Evolutionary conservation across 371 early-diverging fungal species (phyloP).

Genomic region (Sporodiniella umbellata): DNA sequence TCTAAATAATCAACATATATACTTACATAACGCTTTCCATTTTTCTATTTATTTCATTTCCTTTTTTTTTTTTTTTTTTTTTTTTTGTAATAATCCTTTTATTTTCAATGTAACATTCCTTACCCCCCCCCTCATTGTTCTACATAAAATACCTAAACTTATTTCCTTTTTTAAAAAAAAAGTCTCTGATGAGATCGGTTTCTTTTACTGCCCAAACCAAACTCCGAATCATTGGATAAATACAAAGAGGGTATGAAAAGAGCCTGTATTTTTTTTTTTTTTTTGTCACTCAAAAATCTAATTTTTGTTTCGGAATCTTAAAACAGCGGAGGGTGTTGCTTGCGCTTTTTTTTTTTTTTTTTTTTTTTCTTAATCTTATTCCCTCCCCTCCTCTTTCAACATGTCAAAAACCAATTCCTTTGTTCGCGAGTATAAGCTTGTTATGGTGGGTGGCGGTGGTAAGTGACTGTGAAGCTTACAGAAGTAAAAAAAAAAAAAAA

Average conservation of each 20-base stretch:
- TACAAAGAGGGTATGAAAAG: too few relatives aligned
- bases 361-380: neutral
- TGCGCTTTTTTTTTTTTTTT: neutral
- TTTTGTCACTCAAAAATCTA: too few relatives aligned
- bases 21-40: neutral
- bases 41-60: too few relatives aligned
- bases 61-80: neutral
- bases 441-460: conserved; percentile 90
- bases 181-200: too few relatives aligned
- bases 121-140: too few relatives aligned
- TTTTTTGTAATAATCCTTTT: neutral
- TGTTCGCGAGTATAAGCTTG: conserved; percentile 72
- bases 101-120: too few relatives aligned
- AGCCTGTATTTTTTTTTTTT: too few relatives aligned
- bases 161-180: too few relatives aligned
- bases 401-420: conserved; percentile 18
- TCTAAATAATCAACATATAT: neutral
- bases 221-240: too few relatives aligned
- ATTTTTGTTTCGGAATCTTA: neutral
- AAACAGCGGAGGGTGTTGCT: neutral
- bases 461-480: conserved; percentile 7
- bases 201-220: too few relatives aligned
- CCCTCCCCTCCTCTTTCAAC: neutral
- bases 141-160: too few relatives aligned
- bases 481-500: neutral